A percentile compares a stretch with the other conserved stretches of the same genome.
phyloP scores from a whole-genome alignment of 306 rosid genomes.

The Albizia julibrissin region DNA sequence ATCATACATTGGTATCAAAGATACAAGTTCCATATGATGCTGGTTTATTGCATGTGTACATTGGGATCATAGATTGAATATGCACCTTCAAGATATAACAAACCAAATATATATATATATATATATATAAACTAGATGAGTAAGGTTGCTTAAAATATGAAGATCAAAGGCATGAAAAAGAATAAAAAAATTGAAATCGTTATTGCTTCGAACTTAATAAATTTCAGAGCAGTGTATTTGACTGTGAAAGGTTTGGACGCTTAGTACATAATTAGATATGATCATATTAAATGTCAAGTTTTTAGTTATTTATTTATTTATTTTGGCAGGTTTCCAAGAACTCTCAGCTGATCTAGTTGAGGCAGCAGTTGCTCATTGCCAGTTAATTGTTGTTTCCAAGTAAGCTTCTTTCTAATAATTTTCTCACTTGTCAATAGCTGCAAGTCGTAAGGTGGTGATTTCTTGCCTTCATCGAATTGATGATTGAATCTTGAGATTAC shows the following conservation, averaged over 20 bases:
- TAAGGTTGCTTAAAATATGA: neutral
- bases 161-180: neutral
- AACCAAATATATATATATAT: neutral
- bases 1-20: neutral
- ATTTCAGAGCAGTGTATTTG: neutral
- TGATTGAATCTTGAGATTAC: slow-evolving; percentile 4
- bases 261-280: slow-evolving; percentile 13
- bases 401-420: slow-evolving; percentile 46
- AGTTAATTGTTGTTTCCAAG: slow-evolving; percentile 90
- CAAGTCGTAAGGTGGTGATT: neutral
- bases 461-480: neutral
- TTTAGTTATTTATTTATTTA: neutral
- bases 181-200: neutral
- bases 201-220: neutral
- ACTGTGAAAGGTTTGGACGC: neutral
- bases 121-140: neutral
- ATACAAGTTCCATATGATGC: neutral
- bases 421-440: neutral
- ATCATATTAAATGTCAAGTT: slow-evolving; percentile 17
- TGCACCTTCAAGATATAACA: neutral
- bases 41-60: neutral
- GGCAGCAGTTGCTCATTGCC: slow-evolving; percentile 90
- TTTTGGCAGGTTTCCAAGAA: slow-evolving; percentile 69
- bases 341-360: slow-evolving; percentile 75
- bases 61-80: slow-evolving; percentile 19